These are phyloP conservation scores for Glycine soja DNA, from an alignment of 306 rosid species.

Conservation along the genomic window DNA sequence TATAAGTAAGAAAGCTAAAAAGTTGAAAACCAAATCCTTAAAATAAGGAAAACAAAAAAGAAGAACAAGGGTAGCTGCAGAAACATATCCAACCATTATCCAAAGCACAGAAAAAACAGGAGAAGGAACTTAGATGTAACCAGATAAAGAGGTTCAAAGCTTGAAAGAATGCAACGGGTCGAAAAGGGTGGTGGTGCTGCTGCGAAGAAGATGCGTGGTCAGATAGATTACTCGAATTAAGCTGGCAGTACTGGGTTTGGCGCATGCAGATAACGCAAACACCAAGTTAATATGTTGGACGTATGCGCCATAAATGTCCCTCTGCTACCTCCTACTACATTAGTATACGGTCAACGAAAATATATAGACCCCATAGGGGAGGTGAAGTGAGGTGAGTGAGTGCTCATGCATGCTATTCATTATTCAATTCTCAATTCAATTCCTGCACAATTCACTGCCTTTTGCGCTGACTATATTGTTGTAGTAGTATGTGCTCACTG, in stretches of 20 bases:
- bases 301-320: constrained; percentile 50
- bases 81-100: neutral
- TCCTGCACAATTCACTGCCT: constrained; percentile 45
- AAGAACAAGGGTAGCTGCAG: constrained; percentile 30
- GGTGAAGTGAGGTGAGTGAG: neutral
- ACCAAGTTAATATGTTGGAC: constrained; percentile 43
- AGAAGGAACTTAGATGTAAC: constrained; percentile 45
- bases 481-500: neutral
- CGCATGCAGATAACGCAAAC: constrained; percentile 40
- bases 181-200: constrained; percentile 33
- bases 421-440: constrained; percentile 37
- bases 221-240: constrained; percentile 28
- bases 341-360: constrained; percentile 34
- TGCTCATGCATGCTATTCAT: neutral
- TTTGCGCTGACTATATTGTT: constrained; percentile 41
- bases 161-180: constrained; percentile 36
- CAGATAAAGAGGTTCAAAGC: constrained; percentile 38
- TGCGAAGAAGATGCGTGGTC: constrained; percentile 31
- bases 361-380: constrained; percentile 17
- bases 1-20: neutral
- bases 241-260: neutral
- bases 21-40: constrained; percentile 48
- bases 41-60: constrained; percentile 50
- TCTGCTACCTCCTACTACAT: neutral
- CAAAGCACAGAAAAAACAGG: constrained; percentile 29